These are phyloP conservation scores for Fusarium nematophilum DNA, from an alignment of 2,329 filamentous ascomycete species.

Conservation along the genomic window DNA sequence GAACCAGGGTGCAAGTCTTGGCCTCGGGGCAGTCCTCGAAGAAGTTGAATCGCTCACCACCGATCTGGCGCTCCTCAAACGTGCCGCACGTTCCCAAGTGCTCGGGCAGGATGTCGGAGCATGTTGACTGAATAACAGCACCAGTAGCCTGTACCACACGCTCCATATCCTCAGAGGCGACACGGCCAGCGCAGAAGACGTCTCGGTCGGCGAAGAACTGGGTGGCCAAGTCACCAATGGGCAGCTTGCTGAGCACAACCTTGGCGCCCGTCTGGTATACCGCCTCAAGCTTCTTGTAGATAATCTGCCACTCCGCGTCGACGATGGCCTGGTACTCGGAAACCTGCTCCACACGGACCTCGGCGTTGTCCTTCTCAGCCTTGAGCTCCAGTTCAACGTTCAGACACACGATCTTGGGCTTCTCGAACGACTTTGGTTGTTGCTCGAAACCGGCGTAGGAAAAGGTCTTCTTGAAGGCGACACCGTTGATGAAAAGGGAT, in stretches of 20 bases:
- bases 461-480: constrained; percentile 99
- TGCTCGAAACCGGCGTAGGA: constrained; percentile 99
- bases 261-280: constrained; percentile 94
- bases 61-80: constrained; percentile 97
- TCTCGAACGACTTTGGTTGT: constrained; percentile 93
- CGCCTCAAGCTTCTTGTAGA: constrained; percentile 98
- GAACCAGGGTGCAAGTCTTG: constrained; percentile 95
- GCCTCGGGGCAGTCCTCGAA: constrained; percentile 96
- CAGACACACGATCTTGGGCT: constrained; percentile 96
- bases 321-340: constrained; percentile 99
- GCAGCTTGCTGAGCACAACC: constrained; percentile 96
- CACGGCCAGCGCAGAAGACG: constrained; percentile 97
- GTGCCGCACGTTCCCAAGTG: constrained; percentile 90
- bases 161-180: constrained; percentile 92
- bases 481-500: constrained; percentile 95
- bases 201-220: constrained; percentile 98
- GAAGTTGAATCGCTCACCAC: constrained; percentile 97
- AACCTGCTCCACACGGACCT: constrained; percentile 97
- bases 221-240: constrained; percentile 96
- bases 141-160: constrained; percentile 95
- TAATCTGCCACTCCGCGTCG: constrained; percentile 99
- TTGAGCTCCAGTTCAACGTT: constrained; percentile 99
- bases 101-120: constrained; percentile 89
- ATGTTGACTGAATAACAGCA: constrained; percentile 92
- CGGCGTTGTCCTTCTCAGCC: constrained; percentile 99